Percentiles rank a stretch among this genome's conserved stretches.
Conservation (phyloP, 2,329 filamentous ascomycete species). For the Aspergillus arachidicola region DNA sequence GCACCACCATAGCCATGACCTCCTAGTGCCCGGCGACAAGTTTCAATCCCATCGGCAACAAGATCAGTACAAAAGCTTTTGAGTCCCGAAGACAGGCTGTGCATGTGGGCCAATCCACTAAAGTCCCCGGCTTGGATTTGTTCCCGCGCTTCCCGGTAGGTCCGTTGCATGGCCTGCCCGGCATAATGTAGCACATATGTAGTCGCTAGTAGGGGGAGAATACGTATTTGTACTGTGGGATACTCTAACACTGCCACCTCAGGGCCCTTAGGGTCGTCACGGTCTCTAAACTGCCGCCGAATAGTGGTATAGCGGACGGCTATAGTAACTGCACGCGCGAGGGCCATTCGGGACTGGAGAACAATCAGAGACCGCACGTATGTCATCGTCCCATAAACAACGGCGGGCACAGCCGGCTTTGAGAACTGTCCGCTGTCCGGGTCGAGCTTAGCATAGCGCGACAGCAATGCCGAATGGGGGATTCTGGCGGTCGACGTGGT, state of each 20-base stretch:
- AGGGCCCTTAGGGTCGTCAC: slow-evolving; percentile 41
- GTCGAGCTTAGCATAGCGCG: too few species aligned
- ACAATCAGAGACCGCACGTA: slow-evolving; percentile 48
- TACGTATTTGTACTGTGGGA: slow-evolving; percentile 56
- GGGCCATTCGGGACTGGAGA: slow-evolving; percentile 52
- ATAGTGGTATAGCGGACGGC: slow-evolving; percentile 55
- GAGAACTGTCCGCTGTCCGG: not conserved
- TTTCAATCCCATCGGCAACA: slow-evolving; percentile 58
- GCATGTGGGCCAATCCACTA: slow-evolving; percentile 52
- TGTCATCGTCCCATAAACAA: slow-evolving; percentile 55
- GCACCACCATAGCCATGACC: slow-evolving; percentile 57
- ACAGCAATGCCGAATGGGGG: too few species aligned
- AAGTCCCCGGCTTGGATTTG: slow-evolving; percentile 53
- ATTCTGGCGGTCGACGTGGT: too few species aligned
- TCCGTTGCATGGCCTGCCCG: slow-evolving; percentile 49
- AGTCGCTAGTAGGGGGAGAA: slow-evolving; percentile 55
- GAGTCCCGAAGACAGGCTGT: slow-evolving; percentile 55
- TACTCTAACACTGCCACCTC: slow-evolving; percentile 56
- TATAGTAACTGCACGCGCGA: slow-evolving; percentile 56
- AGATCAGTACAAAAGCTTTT: slow-evolving; percentile 57
- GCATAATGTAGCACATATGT: slow-evolving; percentile 53
- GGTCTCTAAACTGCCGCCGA: slow-evolving; percentile 53
- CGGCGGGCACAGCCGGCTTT: slow-evolving; percentile 25
- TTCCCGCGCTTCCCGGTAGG: slow-evolving; percentile 50
- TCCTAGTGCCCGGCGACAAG: slow-evolving; percentile 55